Conservation (phyloP, 2,329 filamentous ascomycete genomes). For the Colletotrichum zoysiae region DNA sequence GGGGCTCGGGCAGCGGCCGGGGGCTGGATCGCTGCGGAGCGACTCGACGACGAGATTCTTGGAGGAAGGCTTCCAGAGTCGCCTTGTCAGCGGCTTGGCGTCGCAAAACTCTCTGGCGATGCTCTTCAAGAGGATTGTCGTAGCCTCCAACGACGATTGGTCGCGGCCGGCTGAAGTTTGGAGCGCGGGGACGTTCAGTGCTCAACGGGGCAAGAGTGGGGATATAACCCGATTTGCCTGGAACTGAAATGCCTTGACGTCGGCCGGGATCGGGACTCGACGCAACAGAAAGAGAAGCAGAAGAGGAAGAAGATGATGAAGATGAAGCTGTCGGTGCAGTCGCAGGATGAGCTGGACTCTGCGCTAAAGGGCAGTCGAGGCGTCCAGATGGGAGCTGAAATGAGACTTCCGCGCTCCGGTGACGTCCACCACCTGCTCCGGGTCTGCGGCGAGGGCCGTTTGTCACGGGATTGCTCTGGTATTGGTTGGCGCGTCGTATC, state of each 20-base stretch:
- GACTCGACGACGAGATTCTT: constrained; percentile 7
- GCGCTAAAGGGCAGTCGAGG: constrained; percentile 1
- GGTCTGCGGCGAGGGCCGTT: constrained; percentile 37
- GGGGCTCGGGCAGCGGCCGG: constrained; percentile 37
- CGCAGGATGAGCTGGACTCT: background rate
- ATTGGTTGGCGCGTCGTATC: constrained; percentile 31
- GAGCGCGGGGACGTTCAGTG: constrained; percentile 23
- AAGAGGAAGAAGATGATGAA: background rate
- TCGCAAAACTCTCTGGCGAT: constrained; percentile 31
- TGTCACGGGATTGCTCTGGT: constrained; percentile 27
- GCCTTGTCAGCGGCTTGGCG: constrained; percentile 23
- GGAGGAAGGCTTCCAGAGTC: constrained; percentile 12
- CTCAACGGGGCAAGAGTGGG: constrained; percentile 34
- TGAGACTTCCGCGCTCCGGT: constrained; percentile 33
- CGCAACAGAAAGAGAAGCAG: background rate
- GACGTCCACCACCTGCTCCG: constrained; percentile 30
- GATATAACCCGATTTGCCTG: constrained; percentile 31
- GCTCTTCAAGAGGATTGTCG: constrained; percentile 37
- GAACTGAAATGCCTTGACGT: constrained; percentile 32
- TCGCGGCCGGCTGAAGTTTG: constrained; percentile 35
- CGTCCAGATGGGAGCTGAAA: constrained; percentile 23
- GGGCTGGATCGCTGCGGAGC: constrained; percentile 4
- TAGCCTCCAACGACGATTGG: constrained; percentile 39
- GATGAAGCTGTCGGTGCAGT: background rate
- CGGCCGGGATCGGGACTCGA: constrained; percentile 1